Evolutionary conservation across 108 stramenopile genomes (phyloP).

Genomic region (Stephanodiscus minutulus): DNA sequence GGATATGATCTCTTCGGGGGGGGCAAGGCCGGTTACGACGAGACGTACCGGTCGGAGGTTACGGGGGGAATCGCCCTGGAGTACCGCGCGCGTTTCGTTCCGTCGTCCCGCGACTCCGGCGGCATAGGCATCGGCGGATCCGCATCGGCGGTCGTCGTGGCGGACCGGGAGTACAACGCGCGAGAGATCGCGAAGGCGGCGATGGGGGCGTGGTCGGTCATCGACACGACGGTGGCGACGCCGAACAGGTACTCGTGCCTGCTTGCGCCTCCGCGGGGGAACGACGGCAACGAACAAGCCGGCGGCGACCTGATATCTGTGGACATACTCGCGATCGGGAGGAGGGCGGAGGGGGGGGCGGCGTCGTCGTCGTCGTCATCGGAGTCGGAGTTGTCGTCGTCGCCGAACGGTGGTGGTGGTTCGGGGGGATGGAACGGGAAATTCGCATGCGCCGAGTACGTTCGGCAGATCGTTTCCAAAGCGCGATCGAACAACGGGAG

Average conservation of each 20-base stretch:
- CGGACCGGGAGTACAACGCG: constrained; percentile 81
- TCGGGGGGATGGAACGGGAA: constrained; percentile 24
- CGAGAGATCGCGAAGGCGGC: constrained; percentile 73
- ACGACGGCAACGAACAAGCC: too few species aligned
- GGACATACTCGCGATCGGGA: constrained; percentile 69
- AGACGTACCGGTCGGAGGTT: constrained; percentile 53
- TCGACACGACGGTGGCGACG: constrained; percentile 68
- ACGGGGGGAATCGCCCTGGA: constrained; percentile 36
- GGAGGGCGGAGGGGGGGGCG: constrained; percentile 56
- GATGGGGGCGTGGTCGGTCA: constrained; percentile 79
- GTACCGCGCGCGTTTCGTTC: constrained; percentile 71
- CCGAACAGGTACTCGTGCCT: constrained; percentile 82
- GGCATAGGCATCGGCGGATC: too few species aligned
- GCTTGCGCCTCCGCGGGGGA: constrained; percentile 59
- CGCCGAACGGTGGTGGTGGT: background rate
- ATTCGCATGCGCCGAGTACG: constrained; percentile 82
- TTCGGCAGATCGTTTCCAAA: constrained; percentile 72
- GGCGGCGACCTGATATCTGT: constrained; percentile 40
- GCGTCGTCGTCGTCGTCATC: too few species aligned
- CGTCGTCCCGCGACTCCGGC: constrained; percentile 1
- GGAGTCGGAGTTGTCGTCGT: too few species aligned
- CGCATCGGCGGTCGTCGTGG: constrained; percentile 60
- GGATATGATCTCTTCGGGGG: constrained; percentile 73
- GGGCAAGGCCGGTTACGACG: constrained; percentile 61
- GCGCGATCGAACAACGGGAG: constrained; percentile 19